Base-by-base conservation (phyloP, 2,329 filamentous ascomycete species). In the Epichloe elymi region DNA sequence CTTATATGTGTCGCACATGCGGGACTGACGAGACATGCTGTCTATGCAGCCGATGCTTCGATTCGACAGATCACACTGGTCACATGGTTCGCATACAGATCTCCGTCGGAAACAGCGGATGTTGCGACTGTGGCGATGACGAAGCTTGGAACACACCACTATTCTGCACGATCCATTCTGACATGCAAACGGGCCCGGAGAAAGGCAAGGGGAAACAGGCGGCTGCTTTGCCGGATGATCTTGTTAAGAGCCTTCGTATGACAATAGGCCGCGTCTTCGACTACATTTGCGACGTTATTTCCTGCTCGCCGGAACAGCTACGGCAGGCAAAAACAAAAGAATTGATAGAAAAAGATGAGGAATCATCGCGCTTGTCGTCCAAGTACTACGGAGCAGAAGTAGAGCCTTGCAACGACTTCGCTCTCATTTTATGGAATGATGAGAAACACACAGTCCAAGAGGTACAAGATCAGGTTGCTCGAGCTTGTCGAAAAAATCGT, bases 211-310 rank as follows among this genome's bases (percentile, higher is more conserved):
- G 75, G 61, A 75, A 79, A 61, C 69, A 73, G 50, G 72, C 74
- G 43, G 71, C 74, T 45, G 73, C 68, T 5, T 69, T 96, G 46
- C 88, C 93, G 0, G 74, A 80, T 35, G 88, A 95, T 41, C 75
- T 97, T 49, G 71, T 86, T 35, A 74, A 82, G 52, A 85, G 82
- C 60, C 88, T 97, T 54, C 80, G 83, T 51, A 88, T 87, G 76
- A 97, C 93, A 0, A 83, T 98, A 56, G 81, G 86, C 2, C 79
- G 88, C 53, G 84, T 83, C 11, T 78, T 97, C 55, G 93, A 98
- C 70, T 98, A 95, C 65, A 83, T 98, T 56, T 96, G 91, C 70
- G 93, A 98, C 70, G 89, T 98, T 54, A 89, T 97, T 56, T 97
- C 93, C 2, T 98, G 94, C 69, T 94, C 91, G 1, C 94, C 94